Base-by-base conservation (phyloP, 495 filamentous ascomycete species). In the Annulohypoxylon maeteangense region DNA sequence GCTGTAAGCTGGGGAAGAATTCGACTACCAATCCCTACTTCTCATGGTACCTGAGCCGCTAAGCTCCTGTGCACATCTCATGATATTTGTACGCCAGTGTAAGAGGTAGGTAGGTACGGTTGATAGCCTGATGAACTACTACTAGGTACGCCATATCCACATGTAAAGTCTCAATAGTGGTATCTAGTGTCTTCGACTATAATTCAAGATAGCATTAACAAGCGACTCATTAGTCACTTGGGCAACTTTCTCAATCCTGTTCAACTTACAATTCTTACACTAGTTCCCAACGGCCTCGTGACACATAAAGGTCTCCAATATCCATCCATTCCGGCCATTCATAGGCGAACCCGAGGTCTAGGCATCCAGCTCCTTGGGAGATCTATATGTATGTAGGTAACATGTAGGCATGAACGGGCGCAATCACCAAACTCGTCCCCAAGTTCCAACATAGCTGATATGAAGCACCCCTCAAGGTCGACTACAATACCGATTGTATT, bases 231-330 rank as follows among this genome's bases (percentile, higher is more conserved):
- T 42, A 23, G 32, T 45, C 20, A 18, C 55, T 44, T 55, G 38
- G 44, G 42, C 8, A 31, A 51, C 16, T 67, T 20, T 50, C 31
- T 72, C 34, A 38, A 59, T 48, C 5, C 51, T 68, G 22, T 67
- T 54, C 22, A n/a, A 67, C 64, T 63, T 58, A 44, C 62, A 63
- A 71, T 34, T 32, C 53, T 54, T 22, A 45, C 36, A 67, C 53
- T 58, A 63, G 51, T 55, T 51, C 27, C 18, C 29, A 60, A 68
- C 59, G 64, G 70, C 38, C 70, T 63, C 54, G 59, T 72, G 64
- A 36, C 54, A 61, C 59, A 22, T 56, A 45, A 23, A 32, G 34
- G 22, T 59, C 53, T 7, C 51, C 60, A 48, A 64, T 12, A n/a
- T 65, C 27, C 8, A 44, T 55, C 20, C 55, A 48, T 32, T 18